Conservation (phyloP, 2,329 filamentous ascomycete species). For the Ophiocordyceps sinensis region DNA sequence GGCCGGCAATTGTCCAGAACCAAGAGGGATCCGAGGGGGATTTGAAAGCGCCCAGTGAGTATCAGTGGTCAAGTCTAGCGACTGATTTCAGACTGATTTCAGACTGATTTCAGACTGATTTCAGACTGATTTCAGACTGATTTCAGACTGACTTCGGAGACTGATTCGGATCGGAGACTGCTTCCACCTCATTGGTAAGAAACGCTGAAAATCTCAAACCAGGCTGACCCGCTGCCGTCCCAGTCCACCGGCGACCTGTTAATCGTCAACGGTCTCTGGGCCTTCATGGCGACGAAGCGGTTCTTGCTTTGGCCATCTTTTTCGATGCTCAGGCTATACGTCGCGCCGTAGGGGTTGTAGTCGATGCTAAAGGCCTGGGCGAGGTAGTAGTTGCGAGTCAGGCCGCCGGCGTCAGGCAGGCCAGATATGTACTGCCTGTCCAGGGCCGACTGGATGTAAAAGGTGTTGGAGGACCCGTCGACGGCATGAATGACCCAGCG, state of each 20-base stretch:
- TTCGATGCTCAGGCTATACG: conserved; percentile 1
- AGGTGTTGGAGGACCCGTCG: conserved; percentile 9
- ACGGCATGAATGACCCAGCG: conserved; percentile 32
- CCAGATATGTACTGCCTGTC: conserved; percentile 23
- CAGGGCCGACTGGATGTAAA: conserved; percentile 11
- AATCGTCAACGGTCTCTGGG: neutral
- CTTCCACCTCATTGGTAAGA: neutral
- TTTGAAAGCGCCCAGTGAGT: too few relatives aligned
- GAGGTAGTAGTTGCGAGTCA: conserved; percentile 2
- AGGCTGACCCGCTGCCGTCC: neutral
- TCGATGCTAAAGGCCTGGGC: conserved; percentile 4
- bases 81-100: too few relatives aligned
- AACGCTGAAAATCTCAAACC: conserved; percentile 1
- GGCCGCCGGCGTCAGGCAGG: conserved; percentile 14
- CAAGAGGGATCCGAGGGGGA: too few relatives aligned
- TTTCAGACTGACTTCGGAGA: too few relatives aligned
- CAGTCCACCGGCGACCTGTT: neutral
- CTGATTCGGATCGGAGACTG: too few relatives aligned
- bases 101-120: too few relatives aligned
- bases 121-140: too few relatives aligned
- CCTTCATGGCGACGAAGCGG: neutral
- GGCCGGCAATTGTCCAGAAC: too few relatives aligned
- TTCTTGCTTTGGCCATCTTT: neutral
- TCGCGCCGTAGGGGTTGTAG: conserved; percentile 1
- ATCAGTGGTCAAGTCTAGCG: too few relatives aligned